A percentile compares a stretch with the other conserved stretches of the same genome.
Evolutionary conservation across 2,329 filamentous ascomycete species (phyloP).

Genomic region (Nothophaeocryptopus gaeumannii): DNA sequence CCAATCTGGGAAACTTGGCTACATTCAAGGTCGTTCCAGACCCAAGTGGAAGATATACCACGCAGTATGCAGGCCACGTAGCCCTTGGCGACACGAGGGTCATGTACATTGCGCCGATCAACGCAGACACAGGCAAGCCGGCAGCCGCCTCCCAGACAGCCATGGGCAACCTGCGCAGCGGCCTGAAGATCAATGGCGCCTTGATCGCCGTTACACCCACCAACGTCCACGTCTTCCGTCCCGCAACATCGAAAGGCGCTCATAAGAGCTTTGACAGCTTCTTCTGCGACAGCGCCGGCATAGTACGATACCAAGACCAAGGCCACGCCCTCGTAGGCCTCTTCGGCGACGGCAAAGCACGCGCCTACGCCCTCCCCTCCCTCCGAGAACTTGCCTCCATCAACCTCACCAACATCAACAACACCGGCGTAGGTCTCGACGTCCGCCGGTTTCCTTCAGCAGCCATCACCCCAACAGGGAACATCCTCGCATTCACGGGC

Average conservation of each 20-base stretch:
- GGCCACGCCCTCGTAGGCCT: conserved; percentile 78
- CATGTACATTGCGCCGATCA: conserved; percentile 74
- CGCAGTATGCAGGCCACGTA: conserved; percentile 66
- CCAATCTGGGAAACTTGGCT: conserved; percentile 74
- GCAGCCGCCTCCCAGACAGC: conserved; percentile 72
- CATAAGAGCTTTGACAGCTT: conserved; percentile 83
- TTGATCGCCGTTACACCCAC: conserved; percentile 71
- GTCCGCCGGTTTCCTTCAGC: conserved; percentile 67
- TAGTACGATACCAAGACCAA: conserved; percentile 68
- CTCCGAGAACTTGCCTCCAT: conserved; percentile 77
- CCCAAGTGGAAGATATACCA: conserved; percentile 65
- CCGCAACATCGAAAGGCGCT: conserved; percentile 81
- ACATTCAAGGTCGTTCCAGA: conserved; percentile 89
- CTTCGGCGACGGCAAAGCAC: conserved; percentile 76
- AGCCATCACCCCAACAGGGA: conserved; percentile 71
- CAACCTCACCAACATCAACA: conserved; percentile 56
- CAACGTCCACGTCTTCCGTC: conserved; percentile 84
- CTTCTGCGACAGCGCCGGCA: conserved; percentile 75
- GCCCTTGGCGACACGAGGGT: conserved; percentile 62
- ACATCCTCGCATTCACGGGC: conserved; percentile 83
- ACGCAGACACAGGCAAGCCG: conserved; percentile 70
- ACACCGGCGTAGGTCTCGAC: conserved; percentile 54
- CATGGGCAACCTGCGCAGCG: conserved; percentile 73
- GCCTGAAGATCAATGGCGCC: conserved; percentile 72
- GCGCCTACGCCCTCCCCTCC: conserved; percentile 81